phyloP scores from a whole-genome alignment of 164 flowering plant species.

The Litsea cubeba region DNA sequence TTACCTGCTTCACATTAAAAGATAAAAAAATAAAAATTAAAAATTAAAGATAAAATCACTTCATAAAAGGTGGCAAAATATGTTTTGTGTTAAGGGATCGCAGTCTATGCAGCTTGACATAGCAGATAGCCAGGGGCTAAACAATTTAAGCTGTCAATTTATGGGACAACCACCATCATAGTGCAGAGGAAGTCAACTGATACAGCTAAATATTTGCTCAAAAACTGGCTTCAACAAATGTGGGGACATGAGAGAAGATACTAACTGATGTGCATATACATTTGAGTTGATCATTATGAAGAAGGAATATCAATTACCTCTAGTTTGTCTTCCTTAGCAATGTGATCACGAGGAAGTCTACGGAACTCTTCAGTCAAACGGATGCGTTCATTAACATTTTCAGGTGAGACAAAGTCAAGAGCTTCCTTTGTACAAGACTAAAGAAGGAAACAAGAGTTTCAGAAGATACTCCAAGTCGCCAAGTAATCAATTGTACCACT shows the following conservation, averaged over 20 bases:
- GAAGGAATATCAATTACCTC: slow-evolving; percentile 41
- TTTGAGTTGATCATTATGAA: neutral
- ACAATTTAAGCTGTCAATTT: neutral
- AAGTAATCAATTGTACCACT: neutral
- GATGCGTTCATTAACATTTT: slow-evolving; percentile 58
- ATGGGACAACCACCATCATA: neutral
- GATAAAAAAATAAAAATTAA: no score
- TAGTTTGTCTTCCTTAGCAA: slow-evolving; percentile 72
- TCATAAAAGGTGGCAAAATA: no score
- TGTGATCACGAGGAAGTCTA: slow-evolving; percentile 58
- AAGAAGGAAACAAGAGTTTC: neutral
- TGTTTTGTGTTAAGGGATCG: no score
- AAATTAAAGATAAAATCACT: no score
- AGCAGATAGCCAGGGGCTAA: no score
- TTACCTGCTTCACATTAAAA: slow-evolving; percentile 37
- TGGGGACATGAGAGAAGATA: neutral
- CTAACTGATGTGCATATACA: neutral
- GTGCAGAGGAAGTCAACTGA: neutral
- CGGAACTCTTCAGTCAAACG: slow-evolving; percentile 67
- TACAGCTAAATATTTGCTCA: neutral
- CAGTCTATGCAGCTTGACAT: no score
- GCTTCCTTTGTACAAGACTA: slow-evolving; percentile 93
- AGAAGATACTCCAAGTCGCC: neutral
- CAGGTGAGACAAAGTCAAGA: slow-evolving; percentile 83
- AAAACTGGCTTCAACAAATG: neutral